Percentiles rank a stretch among this genome's conserved stretches.
Evolutionary conservation across 306 rosid genomes (phyloP).

Genomic region (Prunus fruticosa): DNA sequence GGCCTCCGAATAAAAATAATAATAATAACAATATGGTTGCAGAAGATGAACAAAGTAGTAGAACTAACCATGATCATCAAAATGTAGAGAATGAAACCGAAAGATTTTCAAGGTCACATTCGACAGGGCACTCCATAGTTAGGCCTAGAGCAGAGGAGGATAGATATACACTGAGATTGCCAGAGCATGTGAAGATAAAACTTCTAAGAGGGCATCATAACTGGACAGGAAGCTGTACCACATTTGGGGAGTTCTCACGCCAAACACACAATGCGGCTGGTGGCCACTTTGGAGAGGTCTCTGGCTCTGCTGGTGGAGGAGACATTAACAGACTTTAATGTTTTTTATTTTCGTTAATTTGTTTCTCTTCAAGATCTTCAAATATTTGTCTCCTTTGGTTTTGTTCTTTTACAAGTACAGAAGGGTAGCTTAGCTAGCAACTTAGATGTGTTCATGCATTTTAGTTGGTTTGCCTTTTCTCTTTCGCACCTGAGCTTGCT

Average conservation of each 20-base stretch:
- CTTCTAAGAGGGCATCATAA: conserved; percentile 49
- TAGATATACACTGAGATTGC: conserved; percentile 51
- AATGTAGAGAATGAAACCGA: not conserved
- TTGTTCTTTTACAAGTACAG: too few relatives aligned
- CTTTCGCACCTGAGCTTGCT: too few relatives aligned
- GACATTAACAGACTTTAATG: conserved; percentile 1
- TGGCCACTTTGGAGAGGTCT: conserved; percentile 39
- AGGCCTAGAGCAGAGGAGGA: conserved; percentile 31
- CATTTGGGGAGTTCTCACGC: conserved; percentile 35
- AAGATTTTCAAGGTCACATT: conserved; percentile 48
- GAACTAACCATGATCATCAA: not conserved
- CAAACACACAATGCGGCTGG: conserved; percentile 20
- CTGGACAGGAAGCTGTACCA: conserved; percentile 40
- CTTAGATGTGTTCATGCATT: too few relatives aligned
- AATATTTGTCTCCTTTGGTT: too few relatives aligned
- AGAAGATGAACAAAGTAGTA: not conserved
- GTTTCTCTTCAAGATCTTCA: too few relatives aligned
- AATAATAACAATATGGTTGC: not conserved
- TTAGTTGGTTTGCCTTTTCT: too few relatives aligned
- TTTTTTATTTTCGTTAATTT: not conserved
- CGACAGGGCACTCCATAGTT: conserved; percentile 76
- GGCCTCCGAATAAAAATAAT: too few relatives aligned
- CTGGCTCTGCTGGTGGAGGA: not conserved
- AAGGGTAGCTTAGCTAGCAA: too few relatives aligned
- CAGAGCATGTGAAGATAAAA: conserved; percentile 32